Percentiles rank a stretch among this genome's conserved stretches.
These are phyloP conservation scores for Globisporangium acanthophoron DNA, from an alignment of 352 stramenopile species.

Conservation along the genomic window DNA sequence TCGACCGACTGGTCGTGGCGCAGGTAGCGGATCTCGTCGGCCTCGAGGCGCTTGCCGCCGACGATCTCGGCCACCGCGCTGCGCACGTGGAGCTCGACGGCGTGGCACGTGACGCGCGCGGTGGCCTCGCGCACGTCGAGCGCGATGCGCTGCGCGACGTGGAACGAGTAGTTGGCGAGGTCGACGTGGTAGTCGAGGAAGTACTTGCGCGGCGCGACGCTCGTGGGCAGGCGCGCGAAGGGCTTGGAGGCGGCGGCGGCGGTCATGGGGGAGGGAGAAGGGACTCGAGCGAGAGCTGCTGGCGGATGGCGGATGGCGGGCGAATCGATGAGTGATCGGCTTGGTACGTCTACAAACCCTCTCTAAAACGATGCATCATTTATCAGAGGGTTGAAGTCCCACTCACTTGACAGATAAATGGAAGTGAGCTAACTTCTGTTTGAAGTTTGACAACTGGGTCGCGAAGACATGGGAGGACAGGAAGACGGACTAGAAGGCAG, in stretches of 20 bases:
- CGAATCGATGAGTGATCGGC: neutral
- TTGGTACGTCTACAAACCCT: too few species aligned
- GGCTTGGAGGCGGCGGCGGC: slow-evolving; percentile 20
- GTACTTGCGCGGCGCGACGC: slow-evolving; percentile 61
- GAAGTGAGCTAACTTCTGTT: too few species aligned
- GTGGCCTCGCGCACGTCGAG: slow-evolving; percentile 59
- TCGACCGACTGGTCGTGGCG: slow-evolving; percentile 48
- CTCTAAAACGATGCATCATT: too few species aligned
- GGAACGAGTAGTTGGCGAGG: slow-evolving; percentile 64
- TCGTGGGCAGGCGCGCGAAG: slow-evolving; percentile 64
- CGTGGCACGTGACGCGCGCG: slow-evolving; percentile 88
- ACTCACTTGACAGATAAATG: too few species aligned
- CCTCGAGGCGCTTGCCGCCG: slow-evolving; percentile 26
- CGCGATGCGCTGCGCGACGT: slow-evolving; percentile 57
- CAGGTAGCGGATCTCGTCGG: slow-evolving; percentile 53
- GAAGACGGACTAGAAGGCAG: too few species aligned
- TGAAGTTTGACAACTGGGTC: too few species aligned
- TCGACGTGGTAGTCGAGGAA: slow-evolving; percentile 78
- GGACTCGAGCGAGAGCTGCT: neutral
- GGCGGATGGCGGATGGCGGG: neutral
- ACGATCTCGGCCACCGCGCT: slow-evolving; percentile 49
- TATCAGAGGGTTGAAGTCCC: too few species aligned
- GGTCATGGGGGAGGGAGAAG: slow-evolving; percentile 6
- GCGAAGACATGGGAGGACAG: too few species aligned
- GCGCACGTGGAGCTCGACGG: slow-evolving; percentile 90